These are phyloP conservation scores for Aspergillus calidoustus DNA, from an alignment of 2,329 filamentous ascomycete species.

Conservation along the genomic window DNA sequence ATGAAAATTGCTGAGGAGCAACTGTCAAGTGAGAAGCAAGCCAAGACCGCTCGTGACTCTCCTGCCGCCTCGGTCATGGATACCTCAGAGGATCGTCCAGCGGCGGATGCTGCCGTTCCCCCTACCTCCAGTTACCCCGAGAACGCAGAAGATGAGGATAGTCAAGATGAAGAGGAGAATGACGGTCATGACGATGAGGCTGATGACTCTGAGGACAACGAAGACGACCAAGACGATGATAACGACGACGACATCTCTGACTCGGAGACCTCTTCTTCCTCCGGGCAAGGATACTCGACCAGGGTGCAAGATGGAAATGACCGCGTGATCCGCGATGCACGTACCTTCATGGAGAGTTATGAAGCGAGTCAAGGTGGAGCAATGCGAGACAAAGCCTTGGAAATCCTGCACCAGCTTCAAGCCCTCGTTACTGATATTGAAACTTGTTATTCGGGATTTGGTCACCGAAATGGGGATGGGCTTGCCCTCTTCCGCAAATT, in stretches of 20 bases:
- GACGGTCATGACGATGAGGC: conserved; percentile 57
- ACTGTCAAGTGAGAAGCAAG: conserved; percentile 33
- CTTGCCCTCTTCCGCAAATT: conserved; percentile 73
- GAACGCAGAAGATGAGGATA: conserved; percentile 42
- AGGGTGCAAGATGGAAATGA: conserved; percentile 60
- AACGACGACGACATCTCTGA: conserved; percentile 61
- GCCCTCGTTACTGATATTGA: conserved; percentile 73
- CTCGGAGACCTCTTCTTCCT: conserved; percentile 67
- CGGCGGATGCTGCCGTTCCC: conserved; percentile 18
- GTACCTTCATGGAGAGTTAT: conserved; percentile 81
- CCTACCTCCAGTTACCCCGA: conserved; percentile 19
- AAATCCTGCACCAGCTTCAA: conserved; percentile 75
- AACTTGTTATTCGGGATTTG: conserved; percentile 63
- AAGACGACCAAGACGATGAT: conserved; percentile 52
- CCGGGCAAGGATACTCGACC: conserved; percentile 44
- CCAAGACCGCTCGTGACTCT: conserved; percentile 17
- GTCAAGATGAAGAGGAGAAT: conserved; percentile 60
- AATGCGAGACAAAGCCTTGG: conserved; percentile 77
- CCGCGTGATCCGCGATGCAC: conserved; percentile 75
- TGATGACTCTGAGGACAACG: conserved; percentile 58
- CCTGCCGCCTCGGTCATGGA: conserved; percentile 26
- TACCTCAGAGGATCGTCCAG: conserved; percentile 22
- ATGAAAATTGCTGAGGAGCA: conserved; percentile 69
- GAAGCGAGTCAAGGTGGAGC: conserved; percentile 75
- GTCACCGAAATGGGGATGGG: conserved; percentile 53